Percentiles rank a stretch among this genome's conserved stretches.
Evolutionary conservation across 352 stramenopile species (phyloP).

Genomic region (Phytophthora nicotianae): DNA sequence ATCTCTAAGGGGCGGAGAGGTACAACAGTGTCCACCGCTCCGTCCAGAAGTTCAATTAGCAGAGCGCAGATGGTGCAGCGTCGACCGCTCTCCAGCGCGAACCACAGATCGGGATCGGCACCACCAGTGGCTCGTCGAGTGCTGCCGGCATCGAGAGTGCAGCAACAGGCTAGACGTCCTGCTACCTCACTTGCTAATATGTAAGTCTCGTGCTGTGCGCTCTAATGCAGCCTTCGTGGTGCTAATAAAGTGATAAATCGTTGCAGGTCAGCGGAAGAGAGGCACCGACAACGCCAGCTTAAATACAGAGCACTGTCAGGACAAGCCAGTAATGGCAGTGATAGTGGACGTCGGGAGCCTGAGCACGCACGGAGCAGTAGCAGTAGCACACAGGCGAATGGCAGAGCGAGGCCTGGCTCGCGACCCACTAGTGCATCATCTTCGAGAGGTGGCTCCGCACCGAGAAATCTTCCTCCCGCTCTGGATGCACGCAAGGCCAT

Average conservation of each 20-base stretch:
- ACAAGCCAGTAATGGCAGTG: conserved; percentile 15
- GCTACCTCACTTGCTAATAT: conserved; percentile 28
- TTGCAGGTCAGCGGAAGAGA: conserved; percentile 58
- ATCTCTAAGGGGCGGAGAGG: conserved; percentile 57
- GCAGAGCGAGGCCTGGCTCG: conserved; percentile 20
- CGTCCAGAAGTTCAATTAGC: conserved; percentile 58
- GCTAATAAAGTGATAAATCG: conserved; percentile 12
- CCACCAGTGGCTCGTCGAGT: conserved; percentile 35
- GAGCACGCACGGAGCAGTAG: conserved; percentile 27
- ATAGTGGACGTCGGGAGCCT: conserved; percentile 22
- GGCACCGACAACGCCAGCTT: conserved; percentile 57
- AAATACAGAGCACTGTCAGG: conserved; percentile 46
- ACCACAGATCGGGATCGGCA: conserved; percentile 30
- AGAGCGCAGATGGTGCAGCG: conserved; percentile 47
- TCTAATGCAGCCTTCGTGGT: not conserved
- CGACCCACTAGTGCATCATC: conserved; percentile 31
- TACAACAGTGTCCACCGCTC: conserved; percentile 66
- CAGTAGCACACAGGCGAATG: conserved; percentile 18
- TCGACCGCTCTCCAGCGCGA: conserved; percentile 27
- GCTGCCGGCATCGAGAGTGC: conserved; percentile 25
- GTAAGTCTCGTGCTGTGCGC: conserved; percentile 20
- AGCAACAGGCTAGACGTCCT: conserved; percentile 25
- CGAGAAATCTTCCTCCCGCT: conserved; percentile 19
- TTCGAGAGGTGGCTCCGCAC: conserved; percentile 18
- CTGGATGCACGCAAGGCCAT: conserved; percentile 63